phyloP scores from a whole-genome alignment of 202 grass and related monocot species.

The Carex sylvatica region DNA sequence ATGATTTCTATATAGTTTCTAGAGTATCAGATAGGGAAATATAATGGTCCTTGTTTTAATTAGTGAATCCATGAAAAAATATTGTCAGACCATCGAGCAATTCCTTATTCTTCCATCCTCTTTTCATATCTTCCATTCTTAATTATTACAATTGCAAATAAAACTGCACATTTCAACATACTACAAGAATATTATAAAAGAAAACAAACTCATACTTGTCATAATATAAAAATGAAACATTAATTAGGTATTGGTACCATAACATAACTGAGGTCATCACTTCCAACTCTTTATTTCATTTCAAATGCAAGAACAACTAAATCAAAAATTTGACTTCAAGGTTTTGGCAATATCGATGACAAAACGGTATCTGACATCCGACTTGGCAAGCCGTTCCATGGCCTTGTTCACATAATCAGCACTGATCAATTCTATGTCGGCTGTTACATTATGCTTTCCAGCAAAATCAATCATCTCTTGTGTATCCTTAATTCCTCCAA shows the following conservation, averaged over 20 bases:
- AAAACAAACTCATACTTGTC: neutral
- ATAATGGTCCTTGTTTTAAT: neutral
- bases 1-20: neutral
- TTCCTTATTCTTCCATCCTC: neutral
- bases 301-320: neutral
- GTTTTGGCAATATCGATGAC: conserved; percentile 77
- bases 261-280: neutral
- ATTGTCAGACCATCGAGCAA: neutral
- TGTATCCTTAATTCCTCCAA: conserved; percentile 68
- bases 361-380: conserved; percentile 64
- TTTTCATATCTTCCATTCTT: neutral
- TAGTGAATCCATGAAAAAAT: neutral
- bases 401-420: conserved; percentile 60
- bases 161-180: neutral
- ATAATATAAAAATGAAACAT: neutral
- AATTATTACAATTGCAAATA: neutral
- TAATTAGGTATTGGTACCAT: neutral
- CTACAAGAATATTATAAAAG: neutral
- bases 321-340: conserved; percentile 30
- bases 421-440: conserved; percentile 59
- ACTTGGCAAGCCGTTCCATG: conserved; percentile 50
- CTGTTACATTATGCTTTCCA: conserved; percentile 54
- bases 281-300: neutral
- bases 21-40: neutral
- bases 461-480: conserved; percentile 89